Evolutionary conservation across 2,329 filamentous ascomycete genomes (phyloP), one percentile per base, ranked within the genome.

Genomic region (Cladorrhinum sp.): DNA sequence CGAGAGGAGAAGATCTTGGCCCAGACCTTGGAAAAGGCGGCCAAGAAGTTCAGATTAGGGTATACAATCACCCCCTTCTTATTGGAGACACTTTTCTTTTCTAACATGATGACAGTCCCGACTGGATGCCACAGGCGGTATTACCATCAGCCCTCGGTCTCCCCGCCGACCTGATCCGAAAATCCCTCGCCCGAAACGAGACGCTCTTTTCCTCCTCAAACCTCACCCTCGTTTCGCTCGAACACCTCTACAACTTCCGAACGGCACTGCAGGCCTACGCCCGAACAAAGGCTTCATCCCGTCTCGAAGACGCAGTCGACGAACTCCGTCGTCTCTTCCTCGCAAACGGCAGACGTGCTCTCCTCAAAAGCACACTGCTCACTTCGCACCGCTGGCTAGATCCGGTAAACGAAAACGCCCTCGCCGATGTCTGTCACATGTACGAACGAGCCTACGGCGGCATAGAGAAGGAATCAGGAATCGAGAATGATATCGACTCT

Each of bases 201-300:
- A 73, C 84, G 23, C 76, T 89, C 57, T 88, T 86, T 76, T 80
- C 80, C 1, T 80, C 82, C 1, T 81, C 83, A 24, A 84, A 84
- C 18, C 76, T 89, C 10, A 86, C 80, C 0, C 74, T 89, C 7
- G 71, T 87, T 14, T 79, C 84, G 0, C 77, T 88, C 10, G 86
- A 89, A 71, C 79, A 84, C 55, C 72, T 87, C 51, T 89, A 87
- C 73, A 85, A 82, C 48, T 84, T 89, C 74, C 87, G 87, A 71
- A 77, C 79, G 52, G 83, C 84, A 1, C 77, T 89, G 10, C 79
- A 82, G 18, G 79, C 79, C 64, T 87, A 87, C 70, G 79, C 82
- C 3, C 77, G 76, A 60, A 79, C 77, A 1, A 72, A 70, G 18
- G 75, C 75, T 36, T 73, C 73, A 10, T 69, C 75, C 30, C 77